Percentiles rank a stretch among this genome's conserved stretches.
phyloP scores from a whole-genome alignment of 2,329 filamentous ascomycete species.

The Fusarium papillatum region DNA sequence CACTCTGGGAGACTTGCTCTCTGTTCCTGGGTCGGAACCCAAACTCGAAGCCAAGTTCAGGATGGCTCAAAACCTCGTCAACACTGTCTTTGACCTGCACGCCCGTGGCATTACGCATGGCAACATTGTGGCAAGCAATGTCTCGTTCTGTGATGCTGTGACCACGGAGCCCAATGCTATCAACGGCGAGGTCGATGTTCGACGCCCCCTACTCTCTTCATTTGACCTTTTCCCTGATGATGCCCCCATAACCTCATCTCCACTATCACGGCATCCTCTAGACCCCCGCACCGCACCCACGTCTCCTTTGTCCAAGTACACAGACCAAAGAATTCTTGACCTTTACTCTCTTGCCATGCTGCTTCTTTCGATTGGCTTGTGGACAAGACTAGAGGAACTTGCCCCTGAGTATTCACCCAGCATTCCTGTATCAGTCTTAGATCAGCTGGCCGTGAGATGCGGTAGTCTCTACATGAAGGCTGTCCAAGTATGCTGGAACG shows the following conservation, averaged over 20 bases:
- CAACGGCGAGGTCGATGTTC: conserved; percentile 69
- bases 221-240: conserved; percentile 76
- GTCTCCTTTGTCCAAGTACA: conserved; percentile 61
- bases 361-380: conserved; percentile 81
- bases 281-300: conserved; percentile 66
- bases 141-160: conserved; percentile 72
- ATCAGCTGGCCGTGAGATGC: conserved; percentile 76
- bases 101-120: conserved; percentile 78
- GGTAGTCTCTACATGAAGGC: conserved; percentile 83
- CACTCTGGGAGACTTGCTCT: conserved; percentile 68
- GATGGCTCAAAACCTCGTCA: conserved; percentile 79
- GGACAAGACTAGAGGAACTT: conserved; percentile 74
- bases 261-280: conserved; percentile 71
- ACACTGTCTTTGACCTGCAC: conserved; percentile 82
- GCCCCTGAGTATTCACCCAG: conserved; percentile 59
- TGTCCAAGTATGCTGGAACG: conserved; percentile 78
- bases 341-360: conserved; percentile 82
- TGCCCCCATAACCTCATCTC: conserved; percentile 23
- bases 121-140: conserved; percentile 75
- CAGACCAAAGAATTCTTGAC: conserved; percentile 73
- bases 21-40: conserved; percentile 68
- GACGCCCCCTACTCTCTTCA: conserved; percentile 78
- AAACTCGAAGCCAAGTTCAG: conserved; percentile 82
- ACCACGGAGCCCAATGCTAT: conserved; percentile 56
- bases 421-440: conserved; percentile 72